Percentiles rank a stretch among this genome's conserved stretches.
Evolutionary conservation across 2,329 filamentous ascomycete genomes (phyloP).

Genomic region (Davidsoniella neocaledoniae): DNA sequence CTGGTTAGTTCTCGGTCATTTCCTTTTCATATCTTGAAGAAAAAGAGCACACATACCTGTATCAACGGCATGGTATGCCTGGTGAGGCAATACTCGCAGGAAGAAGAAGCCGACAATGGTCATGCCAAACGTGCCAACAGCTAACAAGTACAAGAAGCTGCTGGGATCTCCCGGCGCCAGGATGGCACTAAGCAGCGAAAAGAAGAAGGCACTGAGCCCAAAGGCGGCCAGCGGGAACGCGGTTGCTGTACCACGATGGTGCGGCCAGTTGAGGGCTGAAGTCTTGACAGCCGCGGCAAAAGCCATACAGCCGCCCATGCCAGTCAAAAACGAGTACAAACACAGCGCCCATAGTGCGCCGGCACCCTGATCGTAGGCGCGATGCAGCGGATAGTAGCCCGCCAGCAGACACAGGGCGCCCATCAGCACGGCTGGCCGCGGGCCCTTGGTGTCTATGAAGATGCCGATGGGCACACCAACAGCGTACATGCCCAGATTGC

Average conservation of each 20-base stretch:
- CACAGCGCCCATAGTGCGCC: conserved; percentile 49
- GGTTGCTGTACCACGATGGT: conserved; percentile 80
- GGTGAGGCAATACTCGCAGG: conserved; percentile 52
- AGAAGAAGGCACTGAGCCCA: conserved; percentile 91
- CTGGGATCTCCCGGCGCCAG: conserved; percentile 72
- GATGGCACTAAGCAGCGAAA: conserved; percentile 61
- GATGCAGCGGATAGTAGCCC: conserved; percentile 75
- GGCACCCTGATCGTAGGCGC: conserved; percentile 54
- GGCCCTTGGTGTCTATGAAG: conserved; percentile 68
- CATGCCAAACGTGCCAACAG: conserved; percentile 61
- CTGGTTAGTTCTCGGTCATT: background rate
- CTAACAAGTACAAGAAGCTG: conserved; percentile 63
- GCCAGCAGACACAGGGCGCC: conserved; percentile 55
- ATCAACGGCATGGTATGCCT: conserved; percentile 38
- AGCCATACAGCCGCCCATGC: conserved; percentile 78
- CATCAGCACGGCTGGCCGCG: conserved; percentile 58
- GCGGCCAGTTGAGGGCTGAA: conserved; percentile 81
- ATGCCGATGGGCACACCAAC: conserved; percentile 79
- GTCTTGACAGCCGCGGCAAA: conserved; percentile 76
- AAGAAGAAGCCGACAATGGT: conserved; percentile 71
- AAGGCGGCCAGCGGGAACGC: conserved; percentile 87
- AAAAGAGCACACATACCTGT: conserved; percentile 1
- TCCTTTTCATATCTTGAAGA: background rate
- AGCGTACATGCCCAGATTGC: conserved; percentile 88
- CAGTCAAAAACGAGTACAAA: conserved; percentile 71